Evolutionary conservation across 1,139 yeast species (phyloP).

Genomic region (Yamadazyma kanchanaburiensis): DNA sequence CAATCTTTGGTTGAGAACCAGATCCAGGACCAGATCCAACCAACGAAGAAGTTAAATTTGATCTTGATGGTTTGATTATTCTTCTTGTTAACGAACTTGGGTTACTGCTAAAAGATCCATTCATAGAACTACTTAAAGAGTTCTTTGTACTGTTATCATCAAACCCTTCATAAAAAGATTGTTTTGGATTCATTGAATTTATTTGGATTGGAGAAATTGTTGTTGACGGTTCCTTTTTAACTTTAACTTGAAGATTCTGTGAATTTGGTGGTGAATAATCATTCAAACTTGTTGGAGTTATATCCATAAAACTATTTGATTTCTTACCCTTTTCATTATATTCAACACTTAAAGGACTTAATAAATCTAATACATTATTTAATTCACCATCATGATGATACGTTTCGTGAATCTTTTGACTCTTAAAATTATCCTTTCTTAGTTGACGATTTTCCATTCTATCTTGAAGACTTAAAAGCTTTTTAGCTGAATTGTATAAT

Average conservation of each 20-base stretch:
- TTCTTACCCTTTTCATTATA: slow-evolving; percentile 21
- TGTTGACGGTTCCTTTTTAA: slow-evolving; percentile 12
- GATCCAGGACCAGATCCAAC: slow-evolving; percentile 15
- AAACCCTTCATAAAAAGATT: slow-evolving; percentile 6
- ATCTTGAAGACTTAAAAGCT: slow-evolving; percentile 36
- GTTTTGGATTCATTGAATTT: slow-evolving; percentile 8
- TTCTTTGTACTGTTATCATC: no score
- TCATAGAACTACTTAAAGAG: slow-evolving; percentile 5
- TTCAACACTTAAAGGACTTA: slow-evolving; percentile 41
- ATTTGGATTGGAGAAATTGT: slow-evolving; percentile 14
- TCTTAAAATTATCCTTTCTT: slow-evolving; percentile 31
- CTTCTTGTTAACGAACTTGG: slow-evolving; percentile 2
- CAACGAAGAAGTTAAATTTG: slow-evolving; percentile 34
- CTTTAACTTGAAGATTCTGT: slow-evolving; percentile 1
- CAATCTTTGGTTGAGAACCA: slow-evolving; percentile 1
- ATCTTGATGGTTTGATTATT: slow-evolving; percentile 14
- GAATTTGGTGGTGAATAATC: slow-evolving; percentile 22
- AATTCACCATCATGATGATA: slow-evolving; percentile 3
- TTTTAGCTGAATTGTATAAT: slow-evolving; percentile 42
- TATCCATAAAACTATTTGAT: slow-evolving; percentile 13
- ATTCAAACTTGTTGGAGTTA: slow-evolving; percentile 28
- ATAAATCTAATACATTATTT: slow-evolving; percentile 25
- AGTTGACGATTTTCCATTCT: slow-evolving; percentile 41
- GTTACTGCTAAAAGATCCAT: no score
- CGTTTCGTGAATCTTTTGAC: slow-evolving; percentile 17